Evolutionary conservation across 2,329 filamentous ascomycete species (phyloP), one percentile per base, ranked within the genome.

Genomic region (Rhynchosporium agropyri): DNA sequence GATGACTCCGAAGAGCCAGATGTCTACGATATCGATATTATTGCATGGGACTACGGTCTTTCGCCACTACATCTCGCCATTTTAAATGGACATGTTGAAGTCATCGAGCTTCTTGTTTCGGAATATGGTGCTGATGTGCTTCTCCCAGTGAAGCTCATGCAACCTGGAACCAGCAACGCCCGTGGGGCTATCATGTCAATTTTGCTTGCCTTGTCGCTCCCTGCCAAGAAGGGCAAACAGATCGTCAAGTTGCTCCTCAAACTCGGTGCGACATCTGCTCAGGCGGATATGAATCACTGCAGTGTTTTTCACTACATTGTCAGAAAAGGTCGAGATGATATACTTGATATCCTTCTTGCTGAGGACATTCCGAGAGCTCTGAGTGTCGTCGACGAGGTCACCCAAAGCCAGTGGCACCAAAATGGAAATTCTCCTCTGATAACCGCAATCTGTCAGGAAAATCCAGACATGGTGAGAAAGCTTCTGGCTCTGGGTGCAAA

Each of bases 21-120:
- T 74, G 83, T 93, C 58, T 94, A 90, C 74, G 86, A 95, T 68
- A 82, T 93, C 64, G 88, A 96, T 67, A 83, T 89, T 1, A 73
- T 90, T n/a, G 85, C 90, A 1, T 96, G 92, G 92, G 91, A 96
- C 69, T 83, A 81, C 4, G 85, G 87, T 4, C 84, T 86, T 62
- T 89, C 89, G 12, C 86, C 92, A 1, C 80, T 96, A 4, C 92
- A 96, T 74, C 81, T 92, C 33, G 92, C 92, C 7, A 92, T 96
- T 64, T 74, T 90, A 1, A 84, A 85, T 64, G 91, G 90, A 0
- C 87, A 94, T 67, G 78, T 83, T 31, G 82, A 89, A 3, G 83
- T 87, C 10, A 89, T 94, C 13, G 84, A 87, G 62, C 75, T 85
- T 29, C 82, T 96, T 6, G 89, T 90, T 58, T 80, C 86, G 50